Evolutionary conservation across 176 grass and related monocot genomes (phyloP).

Genomic region (Tuctoria greenei): DNA sequence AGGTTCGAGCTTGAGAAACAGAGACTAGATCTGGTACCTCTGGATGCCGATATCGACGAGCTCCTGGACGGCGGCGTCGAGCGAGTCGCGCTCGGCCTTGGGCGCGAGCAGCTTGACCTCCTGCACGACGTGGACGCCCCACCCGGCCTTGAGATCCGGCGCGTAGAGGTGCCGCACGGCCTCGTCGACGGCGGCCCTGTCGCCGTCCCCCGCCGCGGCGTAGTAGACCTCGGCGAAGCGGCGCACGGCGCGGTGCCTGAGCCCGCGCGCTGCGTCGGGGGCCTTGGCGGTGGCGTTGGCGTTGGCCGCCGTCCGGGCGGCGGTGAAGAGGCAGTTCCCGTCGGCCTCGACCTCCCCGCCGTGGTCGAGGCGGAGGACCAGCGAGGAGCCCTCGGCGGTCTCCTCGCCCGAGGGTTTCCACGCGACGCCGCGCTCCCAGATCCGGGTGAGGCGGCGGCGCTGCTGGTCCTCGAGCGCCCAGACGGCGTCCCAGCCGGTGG

Average conservation of each 20-base stretch:
- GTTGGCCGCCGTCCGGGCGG: conserved; percentile 52
- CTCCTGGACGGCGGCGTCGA: conserved; percentile 71
- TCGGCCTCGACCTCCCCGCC: conserved; percentile 82
- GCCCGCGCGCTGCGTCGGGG: too few relatives aligned
- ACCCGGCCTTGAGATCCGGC: conserved; percentile 78
- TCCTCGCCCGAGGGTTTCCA: conserved; percentile 60
- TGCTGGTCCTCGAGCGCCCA: conserved; percentile 79
- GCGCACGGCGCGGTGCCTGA: conserved; percentile 64
- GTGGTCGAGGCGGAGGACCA: conserved; percentile 74
- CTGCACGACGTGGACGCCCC: conserved; percentile 90
- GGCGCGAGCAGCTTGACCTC: conserved; percentile 78
- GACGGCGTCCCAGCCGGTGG: conserved; percentile 53
- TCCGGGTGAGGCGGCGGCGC: conserved; percentile 63
- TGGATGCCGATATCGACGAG: conserved; percentile 79
- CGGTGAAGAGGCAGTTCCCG: conserved; percentile 93
- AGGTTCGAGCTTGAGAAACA: background rate
- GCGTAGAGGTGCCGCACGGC: conserved; percentile 82
- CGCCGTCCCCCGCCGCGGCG: background rate
- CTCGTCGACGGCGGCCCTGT: conserved; percentile 38
- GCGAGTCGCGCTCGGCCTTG: conserved; percentile 53
- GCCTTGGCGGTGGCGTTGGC: conserved; percentile 48
- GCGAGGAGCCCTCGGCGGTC: background rate
- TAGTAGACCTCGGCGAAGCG: conserved; percentile 63
- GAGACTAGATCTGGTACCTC: conserved; percentile 52
- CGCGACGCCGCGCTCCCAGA: conserved; percentile 78